A percentile compares a stretch with the other conserved stretches of the same genome.
Evolutionary conservation across 345 rosid genomes (phyloP).

Genomic region (Murraya paniculata): DNA sequence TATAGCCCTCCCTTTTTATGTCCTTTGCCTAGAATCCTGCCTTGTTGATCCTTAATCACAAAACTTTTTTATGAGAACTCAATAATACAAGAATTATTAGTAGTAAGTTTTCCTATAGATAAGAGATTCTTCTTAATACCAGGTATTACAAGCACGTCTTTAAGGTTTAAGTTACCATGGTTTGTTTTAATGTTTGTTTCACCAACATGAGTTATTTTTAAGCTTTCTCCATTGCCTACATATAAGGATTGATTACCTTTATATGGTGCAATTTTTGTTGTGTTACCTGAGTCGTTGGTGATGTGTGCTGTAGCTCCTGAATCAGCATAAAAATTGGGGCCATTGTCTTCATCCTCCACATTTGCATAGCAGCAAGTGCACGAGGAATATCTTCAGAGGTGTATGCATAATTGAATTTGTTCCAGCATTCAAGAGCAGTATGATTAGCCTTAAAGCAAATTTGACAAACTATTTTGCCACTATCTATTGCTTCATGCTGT

Average conservation of each 20-base stretch:
- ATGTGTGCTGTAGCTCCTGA: background rate
- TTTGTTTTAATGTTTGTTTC: no score
- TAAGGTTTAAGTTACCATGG: no score
- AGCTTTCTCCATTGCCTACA: no score
- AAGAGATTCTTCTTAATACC: no score
- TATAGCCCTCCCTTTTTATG: no score
- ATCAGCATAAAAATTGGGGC: background rate
- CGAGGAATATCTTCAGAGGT: background rate
- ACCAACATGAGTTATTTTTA: no score
- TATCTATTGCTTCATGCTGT: no score
- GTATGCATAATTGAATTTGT: background rate
- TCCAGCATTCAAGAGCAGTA: background rate
- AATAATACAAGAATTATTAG: background rate
- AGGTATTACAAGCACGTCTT: no score
- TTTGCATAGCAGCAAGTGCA: background rate
- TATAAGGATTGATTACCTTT: background rate
- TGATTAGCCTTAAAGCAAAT: background rate
- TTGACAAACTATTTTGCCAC: background rate
- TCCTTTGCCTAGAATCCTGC: no score
- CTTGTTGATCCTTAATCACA: background rate
- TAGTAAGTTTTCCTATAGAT: background rate
- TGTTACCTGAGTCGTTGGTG: background rate
- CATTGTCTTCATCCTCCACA: background rate
- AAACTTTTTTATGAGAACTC: background rate
- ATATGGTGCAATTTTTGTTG: no score